Base-by-base conservation (phyloP, 495 filamentous ascomycete genomes). In the Penicillium egyptiacum region DNA sequence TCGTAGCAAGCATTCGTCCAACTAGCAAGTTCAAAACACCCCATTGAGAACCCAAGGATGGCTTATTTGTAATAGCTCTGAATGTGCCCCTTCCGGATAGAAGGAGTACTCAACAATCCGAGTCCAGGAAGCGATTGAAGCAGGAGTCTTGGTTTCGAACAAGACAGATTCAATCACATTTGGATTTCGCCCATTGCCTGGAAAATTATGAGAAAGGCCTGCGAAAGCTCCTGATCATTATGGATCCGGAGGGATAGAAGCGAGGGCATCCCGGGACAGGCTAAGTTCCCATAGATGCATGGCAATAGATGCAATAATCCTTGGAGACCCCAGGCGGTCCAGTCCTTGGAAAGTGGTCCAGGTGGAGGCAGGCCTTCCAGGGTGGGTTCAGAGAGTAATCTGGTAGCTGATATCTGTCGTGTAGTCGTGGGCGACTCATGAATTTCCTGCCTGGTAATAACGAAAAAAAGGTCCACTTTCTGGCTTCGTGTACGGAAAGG, bases 391-490 rank as follows among this genome's bases (percentile, higher is more conserved):
- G 20, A 23, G 1, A 20, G 20, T 5, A 19, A 33, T 58, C 25
- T 55, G 55, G 14, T 5, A 26, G 46, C 25, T 61, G 39, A 59
- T 55, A 42, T 46, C 56, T 62, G 60, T 56, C 60, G 56, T 46
- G 37, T 54, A 55, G 60, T 55, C 55, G 14, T 25, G 41, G 45
- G 45, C 11, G 60, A 54, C 55, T 55, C 53, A 49, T 54, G 16
- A 52, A 51, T 45, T 52, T 50, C 30, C 37, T 62, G 50, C 50
- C 53, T 46, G 42, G 30, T 45, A 55, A 19, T 16, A 58, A 51
- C 26, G 23, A 39, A 53, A 17, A 25, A 46, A 31, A 5, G 23
- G n/a, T 58, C 55, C 55, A 23, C 30, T 42, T 16, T 30, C 45
- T 9, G 41, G 20, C 22, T 39, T 31, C 20, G 30, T 54, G 17